Evolutionary conservation across 2,329 filamentous ascomycete species (phyloP).

Genomic region (Calonectria montana): DNA sequence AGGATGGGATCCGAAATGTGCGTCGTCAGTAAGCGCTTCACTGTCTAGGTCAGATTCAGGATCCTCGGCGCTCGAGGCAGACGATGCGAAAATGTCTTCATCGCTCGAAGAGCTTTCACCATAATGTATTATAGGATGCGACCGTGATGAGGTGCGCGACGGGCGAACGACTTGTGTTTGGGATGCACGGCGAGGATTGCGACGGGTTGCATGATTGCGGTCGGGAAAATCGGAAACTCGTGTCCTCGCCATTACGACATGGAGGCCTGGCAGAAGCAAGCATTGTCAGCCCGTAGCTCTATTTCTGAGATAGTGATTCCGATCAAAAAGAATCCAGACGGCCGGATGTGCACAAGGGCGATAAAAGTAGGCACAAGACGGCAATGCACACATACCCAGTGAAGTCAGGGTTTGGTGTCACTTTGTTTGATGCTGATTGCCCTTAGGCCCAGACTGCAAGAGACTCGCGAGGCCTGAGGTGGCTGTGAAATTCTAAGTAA

Average conservation of each 20-base stretch:
- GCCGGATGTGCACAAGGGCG: neutral
- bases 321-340: neutral
- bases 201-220: slow-evolving; percentile 28
- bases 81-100: slow-evolving; percentile 25
- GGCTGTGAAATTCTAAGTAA: neutral
- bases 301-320: neutral
- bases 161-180: slow-evolving; percentile 19
- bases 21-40: slow-evolving; percentile 13
- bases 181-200: slow-evolving; percentile 38
- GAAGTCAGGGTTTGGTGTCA: slow-evolving; percentile 8
- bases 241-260: slow-evolving; percentile 43
- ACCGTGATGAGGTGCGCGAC: slow-evolving; percentile 30
- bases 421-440: slow-evolving; percentile 8
- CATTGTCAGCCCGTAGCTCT: slow-evolving; percentile 16
- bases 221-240: slow-evolving; percentile 35
- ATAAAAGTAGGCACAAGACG: slow-evolving; percentile 26
- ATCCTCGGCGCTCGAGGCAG: slow-evolving; percentile 16
- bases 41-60: slow-evolving; percentile 28
- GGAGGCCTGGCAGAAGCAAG: slow-evolving; percentile 2
- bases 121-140: slow-evolving; percentile 20
- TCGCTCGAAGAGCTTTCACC: slow-evolving; percentile 28
- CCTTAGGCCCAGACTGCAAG: neutral
- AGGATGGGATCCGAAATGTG: slow-evolving; percentile 14
- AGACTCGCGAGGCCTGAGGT: neutral
- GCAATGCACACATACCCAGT: slow-evolving; percentile 29